phyloP scores from a whole-genome alignment of 208 protist genomes.

The Naegleria fowleri region DNA sequence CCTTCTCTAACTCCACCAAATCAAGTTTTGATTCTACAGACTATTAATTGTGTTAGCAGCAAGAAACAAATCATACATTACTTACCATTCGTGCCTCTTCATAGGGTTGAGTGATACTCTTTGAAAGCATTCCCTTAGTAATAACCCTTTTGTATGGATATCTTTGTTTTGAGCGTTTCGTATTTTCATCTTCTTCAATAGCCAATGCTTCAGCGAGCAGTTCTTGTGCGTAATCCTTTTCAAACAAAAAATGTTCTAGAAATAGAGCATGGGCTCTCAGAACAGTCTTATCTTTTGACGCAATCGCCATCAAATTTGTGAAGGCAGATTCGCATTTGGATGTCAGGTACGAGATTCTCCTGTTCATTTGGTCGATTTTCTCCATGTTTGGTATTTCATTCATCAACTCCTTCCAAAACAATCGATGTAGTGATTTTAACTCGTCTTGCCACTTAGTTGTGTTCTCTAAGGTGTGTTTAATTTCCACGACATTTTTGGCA shows the following conservation, averaged over 20 bases:
- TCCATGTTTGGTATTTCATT: not conserved
- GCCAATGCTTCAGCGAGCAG: not conserved
- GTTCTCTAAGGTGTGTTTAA: not conserved
- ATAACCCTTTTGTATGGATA: no score
- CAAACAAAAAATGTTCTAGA: not conserved
- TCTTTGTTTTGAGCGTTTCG: not conserved
- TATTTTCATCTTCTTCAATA: not conserved
- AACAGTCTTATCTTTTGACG: not conserved
- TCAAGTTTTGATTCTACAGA: no score
- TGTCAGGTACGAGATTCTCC: not conserved
- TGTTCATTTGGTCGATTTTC: not conserved
- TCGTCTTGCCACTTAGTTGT: not conserved
- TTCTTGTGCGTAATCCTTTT: not conserved
- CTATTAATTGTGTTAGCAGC: no score
- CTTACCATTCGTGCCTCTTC: no score
- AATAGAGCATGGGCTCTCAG: not conserved
- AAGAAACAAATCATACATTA: no score
- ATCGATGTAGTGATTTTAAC: not conserved
- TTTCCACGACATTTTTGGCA: not conserved
- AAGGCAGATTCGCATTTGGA: not conserved
- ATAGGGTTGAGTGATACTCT: no score
- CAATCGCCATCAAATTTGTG: not conserved
- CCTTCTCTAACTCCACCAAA: not conserved
- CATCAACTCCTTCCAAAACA: not conserved
- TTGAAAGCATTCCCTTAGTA: no score